Conservation (phyloP, 179 eudicot species). For the Spergularia azorica region DNA sequence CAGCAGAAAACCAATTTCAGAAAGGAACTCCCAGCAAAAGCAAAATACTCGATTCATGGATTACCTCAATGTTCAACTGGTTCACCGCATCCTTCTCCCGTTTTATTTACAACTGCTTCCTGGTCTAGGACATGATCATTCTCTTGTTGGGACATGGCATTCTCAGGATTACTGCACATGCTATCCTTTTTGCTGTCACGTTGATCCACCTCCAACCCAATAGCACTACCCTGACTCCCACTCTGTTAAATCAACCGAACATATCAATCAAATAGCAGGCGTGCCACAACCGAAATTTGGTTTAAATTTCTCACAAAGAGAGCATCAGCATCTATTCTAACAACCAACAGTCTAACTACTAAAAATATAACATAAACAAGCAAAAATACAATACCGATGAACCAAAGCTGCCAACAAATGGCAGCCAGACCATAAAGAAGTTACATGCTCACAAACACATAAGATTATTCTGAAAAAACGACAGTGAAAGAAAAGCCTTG, state of each 20-base stretch:
- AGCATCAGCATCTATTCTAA: too few species aligned
- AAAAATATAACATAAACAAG: too few species aligned
- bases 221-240: slow-evolving; percentile 4
- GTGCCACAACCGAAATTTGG: not conserved
- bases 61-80: slow-evolving; percentile 21
- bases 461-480: too few species aligned
- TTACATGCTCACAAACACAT: too few species aligned
- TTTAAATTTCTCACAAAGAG: too few species aligned
- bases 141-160: not conserved
- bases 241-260: not conserved
- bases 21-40: not conserved
- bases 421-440: too few species aligned
- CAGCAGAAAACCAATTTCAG: too few species aligned
- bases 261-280: not conserved
- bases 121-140: not conserved
- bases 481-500: too few species aligned
- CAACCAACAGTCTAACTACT: too few species aligned
- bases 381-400: too few species aligned
- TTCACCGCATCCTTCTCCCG: not conserved
- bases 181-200: not conserved
- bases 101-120: not conserved
- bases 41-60: not conserved
- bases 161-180: not conserved
- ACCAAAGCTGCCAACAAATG: too few species aligned
- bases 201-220: slow-evolving; percentile 12